Evolutionary conservation across 2,329 filamentous ascomycete species (phyloP).

Genomic region (Xylaria sp.): DNA sequence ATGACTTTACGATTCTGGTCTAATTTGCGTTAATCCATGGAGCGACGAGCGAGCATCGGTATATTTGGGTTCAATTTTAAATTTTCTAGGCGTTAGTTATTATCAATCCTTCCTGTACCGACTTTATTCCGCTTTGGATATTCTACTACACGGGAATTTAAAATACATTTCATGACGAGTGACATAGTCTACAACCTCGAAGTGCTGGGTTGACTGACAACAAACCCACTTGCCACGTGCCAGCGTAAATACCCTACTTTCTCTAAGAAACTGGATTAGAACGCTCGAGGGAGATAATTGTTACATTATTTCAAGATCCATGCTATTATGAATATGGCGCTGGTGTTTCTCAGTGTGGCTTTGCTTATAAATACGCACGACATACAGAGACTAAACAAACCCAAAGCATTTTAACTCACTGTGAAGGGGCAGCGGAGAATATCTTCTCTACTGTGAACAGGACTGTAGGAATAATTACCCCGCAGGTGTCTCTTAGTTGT

Average conservation of each 20-base stretch:
- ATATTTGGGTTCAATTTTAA: neutral
- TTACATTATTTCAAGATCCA: too few species aligned
- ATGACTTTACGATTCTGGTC: neutral
- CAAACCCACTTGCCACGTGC: neutral
- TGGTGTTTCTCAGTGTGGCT: too few species aligned
- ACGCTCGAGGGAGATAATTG: neutral
- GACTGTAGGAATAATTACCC: neutral
- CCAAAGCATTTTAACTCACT: too few species aligned
- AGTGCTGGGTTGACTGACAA: neutral
- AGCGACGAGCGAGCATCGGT: constrained; percentile 2
- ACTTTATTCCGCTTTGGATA: neutral
- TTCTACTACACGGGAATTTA: neutral
- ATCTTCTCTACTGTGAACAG: neutral
- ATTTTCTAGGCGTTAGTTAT: neutral
- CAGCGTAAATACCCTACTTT: neutral
- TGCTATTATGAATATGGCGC: too few species aligned
- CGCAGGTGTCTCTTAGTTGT: too few species aligned
- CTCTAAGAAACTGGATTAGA: neutral
- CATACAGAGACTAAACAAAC: too few species aligned
- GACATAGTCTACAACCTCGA: neutral
- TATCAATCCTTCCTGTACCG: neutral
- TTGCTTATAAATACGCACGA: too few species aligned
- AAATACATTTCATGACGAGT: neutral
- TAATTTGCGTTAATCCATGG: neutral
- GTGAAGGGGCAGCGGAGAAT: too few species aligned